Evolutionary conservation across 2,329 filamentous ascomycete species (phyloP).

Genomic region (Beauveria brongniartii): DNA sequence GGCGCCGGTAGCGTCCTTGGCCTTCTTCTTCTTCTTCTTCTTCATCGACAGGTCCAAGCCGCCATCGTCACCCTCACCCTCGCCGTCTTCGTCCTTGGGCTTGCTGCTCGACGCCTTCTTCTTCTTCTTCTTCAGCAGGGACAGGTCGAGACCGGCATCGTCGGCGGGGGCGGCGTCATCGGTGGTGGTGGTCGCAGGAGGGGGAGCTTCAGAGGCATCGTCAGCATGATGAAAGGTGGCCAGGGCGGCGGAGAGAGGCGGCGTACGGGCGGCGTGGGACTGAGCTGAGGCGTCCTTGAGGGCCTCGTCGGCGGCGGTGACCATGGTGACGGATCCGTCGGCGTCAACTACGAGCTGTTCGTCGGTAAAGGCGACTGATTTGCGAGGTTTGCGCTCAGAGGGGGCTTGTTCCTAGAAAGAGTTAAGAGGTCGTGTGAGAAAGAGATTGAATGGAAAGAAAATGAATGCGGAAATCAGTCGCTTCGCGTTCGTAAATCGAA

Average conservation of each 20-base stretch:
- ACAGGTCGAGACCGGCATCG: constrained; percentile 47
- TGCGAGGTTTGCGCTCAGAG: constrained; percentile 65
- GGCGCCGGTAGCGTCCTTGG: constrained; percentile 35
- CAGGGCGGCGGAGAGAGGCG: constrained; percentile 47
- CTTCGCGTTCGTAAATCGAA: constrained; percentile 4
- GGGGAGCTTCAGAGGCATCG: constrained; percentile 27
- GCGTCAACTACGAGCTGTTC: constrained; percentile 80
- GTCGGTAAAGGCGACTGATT: constrained; percentile 90
- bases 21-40: constrained; percentile 54
- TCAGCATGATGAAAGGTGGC: constrained; percentile 44
- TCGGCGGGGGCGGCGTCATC: constrained; percentile 32
- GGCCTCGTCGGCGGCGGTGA: constrained; percentile 63
- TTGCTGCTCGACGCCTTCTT: constrained; percentile 38
- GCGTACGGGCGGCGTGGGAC: constrained; percentile 66
- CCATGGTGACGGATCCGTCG: constrained; percentile 76
- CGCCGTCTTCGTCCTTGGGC: constrained; percentile 40
- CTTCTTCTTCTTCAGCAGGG: constrained; percentile 84
- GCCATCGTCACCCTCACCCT: constrained; percentile 38
- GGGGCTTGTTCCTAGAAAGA: constrained; percentile 11
- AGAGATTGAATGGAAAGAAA: constrained; percentile 1
- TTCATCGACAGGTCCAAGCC: constrained; percentile 55
- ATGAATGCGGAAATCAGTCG: neutral
- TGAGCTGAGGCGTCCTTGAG: constrained; percentile 62
- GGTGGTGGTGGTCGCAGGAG: constrained; percentile 19
- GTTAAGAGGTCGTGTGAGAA: constrained; percentile 4